Evolutionary conservation across 1,139 yeast species (phyloP), one percentile per base, ranked within the genome.

Genomic region (Lodderomyces orthopsilosis): DNA sequence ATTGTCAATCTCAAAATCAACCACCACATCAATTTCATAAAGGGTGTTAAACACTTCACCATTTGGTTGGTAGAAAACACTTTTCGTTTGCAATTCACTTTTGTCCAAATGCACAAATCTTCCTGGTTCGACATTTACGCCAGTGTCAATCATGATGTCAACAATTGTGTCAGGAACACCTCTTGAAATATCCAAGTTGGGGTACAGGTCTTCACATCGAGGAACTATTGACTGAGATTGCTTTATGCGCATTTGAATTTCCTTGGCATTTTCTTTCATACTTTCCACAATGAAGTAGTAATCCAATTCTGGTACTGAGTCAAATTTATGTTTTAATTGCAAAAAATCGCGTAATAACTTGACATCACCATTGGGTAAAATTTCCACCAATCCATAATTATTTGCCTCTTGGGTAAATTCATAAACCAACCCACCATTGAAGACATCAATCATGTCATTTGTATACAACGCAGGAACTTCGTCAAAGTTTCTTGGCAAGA

Each of bases 341-440:
- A 70, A 58, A 53, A 72, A 85, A 57, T 85, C 94, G 3, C 69
- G 59, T 40, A 81, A 61, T 2, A 85, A 44, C 32, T 68, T 66
- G 1, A 75, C 81, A 55, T 80, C 74, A 0, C 91, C 93, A 39
- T 74, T 68, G 2, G 57, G 57, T 46, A 75, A 75, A 13, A 85
- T 62, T 43, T 79, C 77, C 2, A 93, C 95, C 35, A 93, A 70
- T 0, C 98, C 98, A 63, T 93, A 93, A 58, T 86, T 81, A 59
- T 90, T 90, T 21, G 85, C 79, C 58, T 89, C 98, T 62, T 90
- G 93, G 1, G 95, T 79, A 63, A 77, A 93, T 61, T 93, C 98
- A 61, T 93, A 93, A 2, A 89, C 94, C 46, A 93, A 70, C 0
- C 98, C 98, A 7, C 98, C 98, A 47, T 93, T 81, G 62, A 90